Evolutionary conservation across 345 rosid species (phyloP).

Genomic region (Pistacia atlantica): DNA sequence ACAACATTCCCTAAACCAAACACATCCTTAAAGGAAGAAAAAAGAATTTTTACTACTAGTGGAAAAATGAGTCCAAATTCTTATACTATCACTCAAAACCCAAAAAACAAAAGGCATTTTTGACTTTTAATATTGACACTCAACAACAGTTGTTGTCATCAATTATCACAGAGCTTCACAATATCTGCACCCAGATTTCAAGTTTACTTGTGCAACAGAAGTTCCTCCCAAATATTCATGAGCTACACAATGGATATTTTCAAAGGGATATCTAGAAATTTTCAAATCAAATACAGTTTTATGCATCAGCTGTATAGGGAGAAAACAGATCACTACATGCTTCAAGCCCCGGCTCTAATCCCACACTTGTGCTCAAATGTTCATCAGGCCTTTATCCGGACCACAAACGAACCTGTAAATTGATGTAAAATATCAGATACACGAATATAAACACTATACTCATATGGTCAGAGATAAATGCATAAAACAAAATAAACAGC

Average conservation of each 20-base stretch:
- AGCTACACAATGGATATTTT: neutral
- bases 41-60: no score
- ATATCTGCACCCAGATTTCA: neutral
- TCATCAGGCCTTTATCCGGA: slow-evolving; percentile 78
- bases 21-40: no score
- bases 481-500: neutral
- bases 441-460: neutral
- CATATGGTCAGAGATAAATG: neutral
- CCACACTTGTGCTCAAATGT: neutral
- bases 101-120: neutral
- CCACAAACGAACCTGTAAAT: slow-evolving; percentile 76
- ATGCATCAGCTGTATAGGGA: neutral
- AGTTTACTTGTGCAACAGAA: neutral
- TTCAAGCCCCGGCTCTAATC: neutral
- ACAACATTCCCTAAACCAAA: no score
- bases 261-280: neutral
- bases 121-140: neutral
- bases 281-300: slow-evolving; percentile 6
- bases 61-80: no score
- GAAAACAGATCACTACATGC: slow-evolving; percentile 5
- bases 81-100: neutral
- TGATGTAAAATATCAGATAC: neutral
- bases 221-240: neutral
- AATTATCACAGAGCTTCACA: neutral
- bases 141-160: neutral